Evolutionary conservation across 139 green algal species (phyloP), one percentile per base, ranked within the genome.

Genomic region (Micractinium conductrix): DNA sequence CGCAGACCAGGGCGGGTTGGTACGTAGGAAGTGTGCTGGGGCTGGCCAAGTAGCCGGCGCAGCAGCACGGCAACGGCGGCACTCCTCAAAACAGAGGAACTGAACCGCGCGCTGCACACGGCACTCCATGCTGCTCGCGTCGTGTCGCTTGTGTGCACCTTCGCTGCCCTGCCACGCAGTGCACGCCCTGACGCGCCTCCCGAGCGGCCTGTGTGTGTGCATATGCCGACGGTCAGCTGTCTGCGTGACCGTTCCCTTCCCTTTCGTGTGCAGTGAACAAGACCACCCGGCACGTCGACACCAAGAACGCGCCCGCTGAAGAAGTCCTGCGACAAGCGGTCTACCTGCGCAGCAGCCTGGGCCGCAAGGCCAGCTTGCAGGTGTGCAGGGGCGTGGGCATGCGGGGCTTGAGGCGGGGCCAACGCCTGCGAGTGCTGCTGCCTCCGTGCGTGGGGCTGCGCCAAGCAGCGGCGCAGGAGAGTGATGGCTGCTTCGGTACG

Each of bases 271-370:
- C 80, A 91, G 87, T 37, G 42, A 90, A 88, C 70, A 73, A 40
- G 8, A 86, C 10, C 0, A 42, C 55, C 37, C 68, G 89, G 35
- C 65, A 75, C 19, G 89, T 92, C 2, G 69, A 83, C 26, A 21
- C 91, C 42, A 74, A 73, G 17, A 92, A 92, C 53, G 28, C 78
- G 53, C 12, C 75, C 8, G 62, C 85, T 26, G 87, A 83, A 24
- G 89, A 92, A 74, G 75, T 91, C 22, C 74, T 92, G 55, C 73
- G 87, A 16, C 87, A 90, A 48, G 74, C 80, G 12, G 62, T 84
- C 24, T 74, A 86, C 43, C 84, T 92, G 21, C 84, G 89, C 68
- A 87, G 79, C 63, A 73, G 70, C 26, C 48, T 79, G 50, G 88
- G 88, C 30, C 78, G 88, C 48, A 89, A 79, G 44, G 78, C 87